A percentile compares a stretch with the other conserved stretches of the same genome.
These are phyloP conservation scores for Camellia lanceoleosa DNA, from an alignment of 148 eudicot genomes.

Conservation along the genomic window DNA sequence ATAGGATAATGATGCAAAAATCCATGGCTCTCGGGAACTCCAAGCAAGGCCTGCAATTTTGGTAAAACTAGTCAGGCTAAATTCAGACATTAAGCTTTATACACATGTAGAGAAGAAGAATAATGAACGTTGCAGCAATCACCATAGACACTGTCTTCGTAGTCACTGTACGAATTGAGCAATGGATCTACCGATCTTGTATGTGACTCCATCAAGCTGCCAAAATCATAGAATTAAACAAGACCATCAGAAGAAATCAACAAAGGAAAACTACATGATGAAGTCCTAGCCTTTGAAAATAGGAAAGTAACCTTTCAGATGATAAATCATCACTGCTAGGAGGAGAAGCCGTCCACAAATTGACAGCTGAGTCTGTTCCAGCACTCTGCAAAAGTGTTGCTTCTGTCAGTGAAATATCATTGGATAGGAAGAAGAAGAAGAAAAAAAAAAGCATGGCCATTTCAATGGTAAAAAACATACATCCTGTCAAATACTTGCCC, in stretches of 20 bases:
- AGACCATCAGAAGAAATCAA: conserved; percentile 7
- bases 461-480: neutral
- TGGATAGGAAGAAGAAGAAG: neutral
- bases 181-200: conserved; percentile 48
- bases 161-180: conserved; percentile 77
- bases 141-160: conserved; percentile 99
- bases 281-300: neutral
- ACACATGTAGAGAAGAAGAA: neutral
- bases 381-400: conserved; percentile 61
- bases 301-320: conserved; percentile 38
- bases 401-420: conserved; percentile 8
- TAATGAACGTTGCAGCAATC: conserved; percentile 13
- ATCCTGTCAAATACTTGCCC: neutral
- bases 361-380: conserved; percentile 83
- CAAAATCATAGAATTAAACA: conserved; percentile 14
- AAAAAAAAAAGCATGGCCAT: neutral
- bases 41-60: conserved; percentile 74
- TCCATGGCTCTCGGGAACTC: conserved; percentile 94
- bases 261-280: neutral
- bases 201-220: conserved; percentile 50
- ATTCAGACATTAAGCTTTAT: neutral
- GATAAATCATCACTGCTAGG: conserved; percentile 13
- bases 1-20: conserved; percentile 92
- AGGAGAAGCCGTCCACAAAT: conserved; percentile 73
- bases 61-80: conserved; percentile 11